Base-by-base conservation (phyloP, 805 yeast species). In the Metschnikowia reukaufii region DNA sequence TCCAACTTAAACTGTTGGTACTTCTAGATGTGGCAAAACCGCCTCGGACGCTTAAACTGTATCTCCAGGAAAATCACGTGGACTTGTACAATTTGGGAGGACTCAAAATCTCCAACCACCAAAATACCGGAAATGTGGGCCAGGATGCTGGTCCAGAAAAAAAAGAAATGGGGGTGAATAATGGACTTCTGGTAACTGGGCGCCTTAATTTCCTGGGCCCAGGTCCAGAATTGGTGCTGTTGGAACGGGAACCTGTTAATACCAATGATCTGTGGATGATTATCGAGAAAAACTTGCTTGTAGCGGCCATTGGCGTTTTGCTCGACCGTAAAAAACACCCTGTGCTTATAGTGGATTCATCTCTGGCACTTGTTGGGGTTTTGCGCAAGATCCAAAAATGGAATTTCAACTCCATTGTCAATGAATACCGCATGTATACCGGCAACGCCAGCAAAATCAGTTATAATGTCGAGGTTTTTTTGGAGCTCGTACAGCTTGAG, bases 11-110 rank as follows among this genome's bases (percentile, higher is more conserved):
- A 52, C 78, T 90, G 4, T 76, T 92, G 17, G 67, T 94, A 1
- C 77, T 87, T 54, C 67, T 92, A 36, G 95, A 90, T 60, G 92
- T 91, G 16, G 97, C 89, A 55, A 82, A 83, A 47, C 96, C 97
- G 2, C 81, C 92, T 6, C 73, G 89, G 45, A 74, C 82, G 35
- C 76, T 92, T 43, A 77, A 79, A 49, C 79, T 78, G 43, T 89
- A 84, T 60, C 78, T 90, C 31, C 81, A 74, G 45, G 71, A 77
- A 37, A 73, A 82, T 45, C 65, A 72, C 4, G 79, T 85, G 27
- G 78, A 77, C 42, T 66, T 86, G 48, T 70, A 66, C 51, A 76
- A 73, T 48, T 52, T 78, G 34, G 79, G 76, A 4, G 72, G 73
- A 8, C 57, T 73, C 42, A 71, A 72, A 54, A 66, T 73, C 30